Percentiles rank a stretch among this genome's conserved stretches.
Evolutionary conservation across 2,329 filamentous ascomycete genomes (phyloP).

Genomic region (Cytospora mali): DNA sequence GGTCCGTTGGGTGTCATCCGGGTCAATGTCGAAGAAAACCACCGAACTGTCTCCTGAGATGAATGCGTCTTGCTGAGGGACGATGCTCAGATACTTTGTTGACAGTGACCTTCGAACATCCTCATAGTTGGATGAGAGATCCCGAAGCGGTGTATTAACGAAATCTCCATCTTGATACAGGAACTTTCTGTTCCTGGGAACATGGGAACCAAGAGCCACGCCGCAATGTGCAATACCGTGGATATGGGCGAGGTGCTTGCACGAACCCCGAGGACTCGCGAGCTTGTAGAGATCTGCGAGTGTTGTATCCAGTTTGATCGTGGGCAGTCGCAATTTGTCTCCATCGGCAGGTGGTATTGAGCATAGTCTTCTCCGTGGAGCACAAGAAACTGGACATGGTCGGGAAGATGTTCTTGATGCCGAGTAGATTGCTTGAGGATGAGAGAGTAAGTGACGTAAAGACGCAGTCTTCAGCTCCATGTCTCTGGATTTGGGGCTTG

Average conservation of each 20-base stretch:
- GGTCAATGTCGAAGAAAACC: conserved; percentile 28
- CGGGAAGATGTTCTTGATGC: background rate
- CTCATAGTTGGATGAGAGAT: conserved; percentile 29
- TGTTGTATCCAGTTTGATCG: background rate
- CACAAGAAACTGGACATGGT: background rate
- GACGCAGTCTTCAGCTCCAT: background rate
- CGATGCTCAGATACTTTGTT: conserved; percentile 41
- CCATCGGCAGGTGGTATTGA: background rate
- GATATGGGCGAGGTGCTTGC: conserved; percentile 37
- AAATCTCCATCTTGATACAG: conserved; percentile 42
- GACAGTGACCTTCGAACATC: conserved; percentile 32
- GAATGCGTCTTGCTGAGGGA: conserved; percentile 43
- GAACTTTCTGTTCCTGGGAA: conserved; percentile 41
- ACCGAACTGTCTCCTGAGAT: conserved; percentile 31
- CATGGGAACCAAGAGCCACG: conserved; percentile 33
- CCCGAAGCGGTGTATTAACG: background rate
- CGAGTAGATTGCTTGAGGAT: background rate
- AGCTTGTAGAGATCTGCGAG: conserved; percentile 38
- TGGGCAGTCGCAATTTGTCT: background rate
- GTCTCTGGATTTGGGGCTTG: background rate
- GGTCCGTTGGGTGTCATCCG: conserved; percentile 21
- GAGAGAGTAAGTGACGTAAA: background rate
- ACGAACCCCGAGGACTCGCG: conserved; percentile 30
- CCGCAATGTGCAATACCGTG: conserved; percentile 36
- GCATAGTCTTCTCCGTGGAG: background rate